phyloP scores from a whole-genome alignment of 495 filamentous ascomycete species.

The Talaromyces borbonicus region DNA sequence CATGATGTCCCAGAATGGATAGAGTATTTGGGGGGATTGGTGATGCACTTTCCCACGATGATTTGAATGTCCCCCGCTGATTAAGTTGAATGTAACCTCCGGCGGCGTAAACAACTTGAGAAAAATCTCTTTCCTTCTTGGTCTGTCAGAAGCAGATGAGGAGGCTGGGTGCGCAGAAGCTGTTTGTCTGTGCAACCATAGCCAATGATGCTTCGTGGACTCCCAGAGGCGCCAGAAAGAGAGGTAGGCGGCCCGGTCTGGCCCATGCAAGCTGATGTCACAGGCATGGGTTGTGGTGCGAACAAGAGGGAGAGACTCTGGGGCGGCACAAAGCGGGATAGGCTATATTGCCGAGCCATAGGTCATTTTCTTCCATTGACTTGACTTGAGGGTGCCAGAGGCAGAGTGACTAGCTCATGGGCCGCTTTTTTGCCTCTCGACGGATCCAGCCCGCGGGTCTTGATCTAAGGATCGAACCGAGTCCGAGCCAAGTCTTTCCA shows the following conservation, averaged over 20 bases:
- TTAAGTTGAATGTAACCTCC: not conserved
- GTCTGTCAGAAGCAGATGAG: not conserved
- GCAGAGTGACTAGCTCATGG: no score
- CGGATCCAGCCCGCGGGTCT: no score
- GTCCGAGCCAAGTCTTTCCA: no score
- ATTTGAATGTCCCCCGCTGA: not conserved
- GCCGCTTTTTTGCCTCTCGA: no score
- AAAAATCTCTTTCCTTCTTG: no score
- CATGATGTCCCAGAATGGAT: no score
- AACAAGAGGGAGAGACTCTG: not conserved
- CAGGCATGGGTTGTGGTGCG: not conserved
- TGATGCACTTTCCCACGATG: no score
- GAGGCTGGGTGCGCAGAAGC: not conserved
- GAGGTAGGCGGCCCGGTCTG: conserved; percentile 2
- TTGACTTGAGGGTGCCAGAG: no score
- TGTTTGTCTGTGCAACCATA: not conserved
- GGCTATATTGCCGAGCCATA: conserved; percentile 3
- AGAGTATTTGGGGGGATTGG: no score
- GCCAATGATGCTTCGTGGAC: conserved; percentile 1
- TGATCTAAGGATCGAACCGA: no score
- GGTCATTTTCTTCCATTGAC: no score
- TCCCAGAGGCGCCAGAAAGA: not conserved
- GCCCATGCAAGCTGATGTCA: conserved; percentile 7
- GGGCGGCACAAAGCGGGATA: not conserved
- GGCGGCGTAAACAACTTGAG: no score